Evolutionary conservation across 768 basidiomycete genomes (phyloP), one percentile per base, ranked within the genome.

Genomic region (Coprinellus micaceus): DNA sequence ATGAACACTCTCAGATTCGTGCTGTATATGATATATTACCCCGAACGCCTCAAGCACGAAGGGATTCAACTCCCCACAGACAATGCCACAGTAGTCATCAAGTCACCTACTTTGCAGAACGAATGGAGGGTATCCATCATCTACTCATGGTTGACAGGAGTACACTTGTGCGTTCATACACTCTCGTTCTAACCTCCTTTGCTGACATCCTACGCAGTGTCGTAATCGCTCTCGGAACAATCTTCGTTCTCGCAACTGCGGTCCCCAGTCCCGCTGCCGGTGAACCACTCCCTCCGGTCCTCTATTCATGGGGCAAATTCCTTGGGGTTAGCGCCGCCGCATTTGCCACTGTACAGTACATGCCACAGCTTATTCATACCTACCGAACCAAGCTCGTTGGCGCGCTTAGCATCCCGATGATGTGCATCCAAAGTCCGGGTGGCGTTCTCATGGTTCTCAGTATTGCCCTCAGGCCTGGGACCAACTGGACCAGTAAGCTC

Each of bases 391-490:
- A 85, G 64, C 81, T 96, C 12, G 94, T 98, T 9, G 96, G 96
- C 2, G 93, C 94, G 0, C 76, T 98, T 15, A 94, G 92, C 65
- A 90, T 99, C 55, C 88, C 89, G 1, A 98, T 93, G 85, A 98
- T 99, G 96, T 73, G 83, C 47, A 91, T 99, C 15, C 96, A 98
- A 71, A 92, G 84, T 12, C 94, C 94, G 2, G 95, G 94, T 3
- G 88, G 90, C 1, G 74, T 91, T 2, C 66, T 91, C n/a, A 95
- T 98, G 87, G 88, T 91, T 5, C 59, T 86, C 3, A 90, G 86
- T 60, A 90, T 94, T 55, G 89, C 87, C 6, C 71, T 91, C 24
- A 74, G 84, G 82, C 86, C 55, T 25, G 58, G 53, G n/a, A 48
- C 53, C 2, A 57, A 57, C 28, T 57, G 56, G 56, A 44, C 48